Conservation (phyloP, 495 filamentous ascomycete genomes). For the Penicillium odoratum region DNA sequence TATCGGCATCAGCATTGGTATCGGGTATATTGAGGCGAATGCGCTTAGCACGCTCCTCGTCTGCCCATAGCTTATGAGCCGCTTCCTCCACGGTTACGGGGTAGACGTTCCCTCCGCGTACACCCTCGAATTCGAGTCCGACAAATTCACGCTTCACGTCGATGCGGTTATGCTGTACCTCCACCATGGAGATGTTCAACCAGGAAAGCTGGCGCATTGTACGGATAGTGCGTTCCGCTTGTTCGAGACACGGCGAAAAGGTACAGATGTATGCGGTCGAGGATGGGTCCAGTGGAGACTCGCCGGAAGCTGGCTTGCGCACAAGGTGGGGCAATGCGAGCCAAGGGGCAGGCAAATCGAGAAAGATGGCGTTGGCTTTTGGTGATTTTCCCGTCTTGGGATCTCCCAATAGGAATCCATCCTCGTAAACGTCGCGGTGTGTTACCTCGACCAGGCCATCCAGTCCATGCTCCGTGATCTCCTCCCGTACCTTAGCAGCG, state of each 20-base stretch:
- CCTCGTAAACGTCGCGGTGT: slow-evolving; percentile 86
- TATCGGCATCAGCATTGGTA: slow-evolving; percentile 13
- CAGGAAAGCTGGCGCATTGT: slow-evolving; percentile 76
- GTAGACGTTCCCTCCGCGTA: slow-evolving; percentile 58
- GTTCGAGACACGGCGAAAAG: slow-evolving; percentile 95
- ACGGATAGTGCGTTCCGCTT: slow-evolving; percentile 80
- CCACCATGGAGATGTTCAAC: slow-evolving; percentile 91
- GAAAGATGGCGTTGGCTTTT: slow-evolving; percentile 77
- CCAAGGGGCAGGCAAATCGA: slow-evolving; percentile 93
- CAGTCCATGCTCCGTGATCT: slow-evolving; percentile 74
- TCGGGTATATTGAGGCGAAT: slow-evolving; percentile 40
- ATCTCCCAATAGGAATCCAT: slow-evolving; percentile 68
- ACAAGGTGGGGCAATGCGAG: slow-evolving; percentile 83
- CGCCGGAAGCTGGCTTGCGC: slow-evolving; percentile 49
- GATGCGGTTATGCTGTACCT: slow-evolving; percentile 71
- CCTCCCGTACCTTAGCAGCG: slow-evolving; percentile 66
- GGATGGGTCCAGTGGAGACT: slow-evolving; percentile 68
- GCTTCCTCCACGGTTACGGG: slow-evolving; percentile 77
- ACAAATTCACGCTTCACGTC: slow-evolving; percentile 82
- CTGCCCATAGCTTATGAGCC: slow-evolving; percentile 63
- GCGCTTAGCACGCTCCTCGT: slow-evolving; percentile 63
- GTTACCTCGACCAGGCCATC: slow-evolving; percentile 73
- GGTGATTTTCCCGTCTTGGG: slow-evolving; percentile 53
- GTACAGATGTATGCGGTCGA: slow-evolving; percentile 77
- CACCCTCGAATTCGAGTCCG: slow-evolving; percentile 59